Percentiles rank a stretch among this genome's conserved stretches.
phyloP scores from a whole-genome alignment of 2,329 filamentous ascomycete genomes.

The Daldinia sp. region DNA sequence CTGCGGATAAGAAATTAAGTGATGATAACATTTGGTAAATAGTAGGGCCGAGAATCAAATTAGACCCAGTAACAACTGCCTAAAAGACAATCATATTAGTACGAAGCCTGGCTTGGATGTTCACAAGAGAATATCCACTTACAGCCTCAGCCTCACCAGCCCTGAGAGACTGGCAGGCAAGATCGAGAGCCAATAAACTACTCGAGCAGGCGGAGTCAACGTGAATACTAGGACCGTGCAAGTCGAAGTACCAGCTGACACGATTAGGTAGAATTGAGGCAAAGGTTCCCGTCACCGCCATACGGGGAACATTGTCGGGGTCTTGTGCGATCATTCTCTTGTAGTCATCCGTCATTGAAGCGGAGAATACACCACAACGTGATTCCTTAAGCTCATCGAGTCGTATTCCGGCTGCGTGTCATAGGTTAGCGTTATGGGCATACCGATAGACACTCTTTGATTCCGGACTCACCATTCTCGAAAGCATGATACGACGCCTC shows the following conservation, averaged over 20 bases:
- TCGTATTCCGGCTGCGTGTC: conserved; percentile 46
- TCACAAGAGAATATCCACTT: conserved; percentile 1
- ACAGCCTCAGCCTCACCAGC: conserved; percentile 40
- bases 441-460: background rate
- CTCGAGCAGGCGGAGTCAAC: conserved; percentile 52
- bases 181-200: conserved; percentile 47
- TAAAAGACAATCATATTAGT: conserved; percentile 10
- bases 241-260: conserved; percentile 52
- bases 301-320: conserved; percentile 46
- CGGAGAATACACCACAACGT: conserved; percentile 49
- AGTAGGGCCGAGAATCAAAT: conserved; percentile 46
- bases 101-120: no score
- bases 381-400: conserved; percentile 43
- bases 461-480: conserved; percentile 46
- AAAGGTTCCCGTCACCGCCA: conserved; percentile 47
- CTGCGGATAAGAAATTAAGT: conserved; percentile 52
- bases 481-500: conserved; percentile 49
- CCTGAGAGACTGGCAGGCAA: conserved; percentile 39
- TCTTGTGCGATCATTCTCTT: conserved; percentile 46
- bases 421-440: background rate
- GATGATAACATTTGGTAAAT: conserved; percentile 40
- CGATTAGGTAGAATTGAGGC: conserved; percentile 51
- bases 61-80: conserved; percentile 48
- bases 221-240: conserved; percentile 49
- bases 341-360: conserved; percentile 51